Conservation (phyloP, 345 rosid species). For the Populus ilicifolia region DNA sequence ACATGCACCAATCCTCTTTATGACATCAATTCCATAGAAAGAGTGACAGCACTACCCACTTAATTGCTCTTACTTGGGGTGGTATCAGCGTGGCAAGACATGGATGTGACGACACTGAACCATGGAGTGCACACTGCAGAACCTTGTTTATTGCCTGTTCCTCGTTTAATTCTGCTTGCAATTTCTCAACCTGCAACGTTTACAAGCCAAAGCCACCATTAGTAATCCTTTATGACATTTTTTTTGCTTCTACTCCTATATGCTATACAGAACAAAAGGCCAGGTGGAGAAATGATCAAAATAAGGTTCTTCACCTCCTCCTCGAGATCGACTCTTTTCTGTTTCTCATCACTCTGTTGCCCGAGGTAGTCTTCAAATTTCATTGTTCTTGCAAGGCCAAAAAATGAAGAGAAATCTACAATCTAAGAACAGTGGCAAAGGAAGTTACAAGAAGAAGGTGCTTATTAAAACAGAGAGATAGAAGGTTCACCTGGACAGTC, state of each 20-base stretch:
- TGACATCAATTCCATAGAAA: neutral
- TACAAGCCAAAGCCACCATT: neutral
- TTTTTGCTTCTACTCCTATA: too few relatives aligned
- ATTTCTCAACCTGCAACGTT: slow-evolving; percentile 47
- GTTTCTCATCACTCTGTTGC: slow-evolving; percentile 43
- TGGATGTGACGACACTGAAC: slow-evolving; percentile 45
- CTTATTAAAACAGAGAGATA: slow-evolving; percentile 3
- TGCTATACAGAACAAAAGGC: too few relatives aligned
- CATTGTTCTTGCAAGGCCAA: slow-evolving; percentile 30
- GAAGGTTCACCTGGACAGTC: slow-evolving; percentile 18
- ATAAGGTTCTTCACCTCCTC: slow-evolving; percentile 39
- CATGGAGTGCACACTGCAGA: slow-evolving; percentile 48
- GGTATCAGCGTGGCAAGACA: slow-evolving; percentile 60
- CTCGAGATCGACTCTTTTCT: slow-evolving; percentile 42
- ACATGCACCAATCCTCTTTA: neutral
- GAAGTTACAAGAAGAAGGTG: neutral
- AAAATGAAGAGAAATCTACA: neutral
- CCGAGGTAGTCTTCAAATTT: slow-evolving; percentile 73
- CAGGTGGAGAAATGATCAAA: too few relatives aligned
- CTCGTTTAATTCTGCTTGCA: slow-evolving; percentile 58
- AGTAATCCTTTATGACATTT: too few relatives aligned
- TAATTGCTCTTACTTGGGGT: slow-evolving; percentile 47
- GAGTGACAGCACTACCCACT: neutral
- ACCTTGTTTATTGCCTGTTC: slow-evolving; percentile 50
- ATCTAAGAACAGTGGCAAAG: neutral